Evolutionary conservation across 176 grass and related monocot genomes (phyloP), one percentile per base, ranked within the genome.

Genomic region (Ensete glaucum): DNA sequence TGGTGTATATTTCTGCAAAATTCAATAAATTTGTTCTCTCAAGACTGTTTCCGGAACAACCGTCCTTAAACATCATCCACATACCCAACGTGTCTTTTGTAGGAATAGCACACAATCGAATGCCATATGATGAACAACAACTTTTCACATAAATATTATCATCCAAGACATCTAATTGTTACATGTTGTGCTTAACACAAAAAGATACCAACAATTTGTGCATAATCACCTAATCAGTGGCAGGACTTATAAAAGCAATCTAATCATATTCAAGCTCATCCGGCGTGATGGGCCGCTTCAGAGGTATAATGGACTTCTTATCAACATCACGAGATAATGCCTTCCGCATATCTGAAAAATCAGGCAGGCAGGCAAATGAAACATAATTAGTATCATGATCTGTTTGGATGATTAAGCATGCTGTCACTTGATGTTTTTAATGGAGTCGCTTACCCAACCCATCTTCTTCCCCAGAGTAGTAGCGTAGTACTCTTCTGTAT

Each of bases 391-490:
- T 6, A 52, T 55, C 8, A 57, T 9, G 6, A 58, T 51, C 16
- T 50, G 14, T 70, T 70, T 70, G 16, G 50, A 10, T 7, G 11
- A 15, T 23, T 11, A 8, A 20, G 51, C 71, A 66, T 52, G 20
- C 48, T 4, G 52, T 72, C 22, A 67, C 23, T 12, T 34, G 77
- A 54, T 9, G 64, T 69, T 11, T 54, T 26, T 55, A 14, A 58
- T 2, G 26, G 16, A 79, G 52, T 19, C 24, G 80, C 78, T 89
- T 85, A 99, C 95, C 90, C 77, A 99, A 81, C 64, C 95, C 88
- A 85, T 99, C 95, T 92, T 98, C 95, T 93, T 99, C 95, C 11
- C 95, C 95, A 56, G 95, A 99, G 81, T 99, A 99, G 82, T 99
- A 99, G n/a, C 90, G 90, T 50, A 99, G 73, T 16, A 99, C 95